phyloP scores from a whole-genome alignment of 163 green algal species.

The Smithsoniella earleae region DNA sequence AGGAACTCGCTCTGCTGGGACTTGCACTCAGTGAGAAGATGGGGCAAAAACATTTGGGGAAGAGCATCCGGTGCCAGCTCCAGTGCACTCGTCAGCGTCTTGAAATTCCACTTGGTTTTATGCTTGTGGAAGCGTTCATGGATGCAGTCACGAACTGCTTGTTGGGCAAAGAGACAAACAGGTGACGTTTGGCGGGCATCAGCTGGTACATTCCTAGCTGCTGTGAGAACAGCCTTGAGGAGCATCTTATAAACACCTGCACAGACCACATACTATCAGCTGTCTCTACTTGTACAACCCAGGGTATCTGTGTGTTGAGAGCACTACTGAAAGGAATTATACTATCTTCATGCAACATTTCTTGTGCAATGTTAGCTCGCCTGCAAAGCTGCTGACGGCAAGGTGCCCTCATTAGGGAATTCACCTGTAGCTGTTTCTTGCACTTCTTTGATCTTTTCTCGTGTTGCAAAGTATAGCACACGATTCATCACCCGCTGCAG shows the following conservation, averaged over 20 bases:
- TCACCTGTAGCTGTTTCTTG: not conserved
- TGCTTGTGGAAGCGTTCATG: conserved; percentile 3
- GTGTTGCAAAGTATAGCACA: conserved; percentile 24
- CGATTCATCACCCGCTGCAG: conserved; percentile 10
- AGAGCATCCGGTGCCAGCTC: not conserved
- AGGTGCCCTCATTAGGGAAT: too few relatives aligned
- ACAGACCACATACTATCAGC: too few relatives aligned
- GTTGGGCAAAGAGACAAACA: not conserved
- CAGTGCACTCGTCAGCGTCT: not conserved
- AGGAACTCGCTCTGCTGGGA: too few relatives aligned
- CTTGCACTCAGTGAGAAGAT: too few relatives aligned
- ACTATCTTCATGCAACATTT: too few relatives aligned
- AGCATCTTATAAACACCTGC: conserved; percentile 17
- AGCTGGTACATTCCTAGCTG: not conserved
- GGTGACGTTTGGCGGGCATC: too few relatives aligned
- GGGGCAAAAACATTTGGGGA: not conserved
- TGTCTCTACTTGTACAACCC: too few relatives aligned
- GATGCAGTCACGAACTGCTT: not conserved
- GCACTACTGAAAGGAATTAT: too few relatives aligned
- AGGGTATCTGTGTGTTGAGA: too few relatives aligned
- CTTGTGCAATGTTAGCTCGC: too few relatives aligned
- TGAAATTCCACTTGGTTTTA: not conserved
- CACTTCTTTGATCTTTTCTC: not conserved
- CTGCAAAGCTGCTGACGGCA: too few relatives aligned
- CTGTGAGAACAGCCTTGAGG: not conserved